These are phyloP conservation scores for Cubamyces lactineus DNA, from an alignment of 768 basidiomycete genomes.

Conservation along the genomic window DNA sequence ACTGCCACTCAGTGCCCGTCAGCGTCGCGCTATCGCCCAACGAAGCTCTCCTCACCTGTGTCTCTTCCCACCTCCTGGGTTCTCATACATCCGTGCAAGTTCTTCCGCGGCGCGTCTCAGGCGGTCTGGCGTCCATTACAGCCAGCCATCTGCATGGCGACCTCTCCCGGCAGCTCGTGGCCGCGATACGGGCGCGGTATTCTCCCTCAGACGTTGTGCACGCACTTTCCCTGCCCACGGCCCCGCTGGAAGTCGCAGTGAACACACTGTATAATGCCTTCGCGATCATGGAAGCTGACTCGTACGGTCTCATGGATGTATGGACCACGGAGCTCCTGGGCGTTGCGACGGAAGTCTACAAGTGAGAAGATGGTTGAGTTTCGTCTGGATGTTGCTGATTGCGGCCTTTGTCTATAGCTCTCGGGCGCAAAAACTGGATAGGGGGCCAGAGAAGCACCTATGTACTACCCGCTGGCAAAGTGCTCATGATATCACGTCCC, in stretches of 20 bases:
- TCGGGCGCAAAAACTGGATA: constrained; percentile 33
- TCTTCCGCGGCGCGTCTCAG: constrained; percentile 23
- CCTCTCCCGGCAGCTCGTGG: constrained; percentile 32
- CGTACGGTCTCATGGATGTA: constrained; percentile 43
- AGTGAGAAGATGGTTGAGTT: constrained; percentile 29
- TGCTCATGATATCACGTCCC: constrained; percentile 68
- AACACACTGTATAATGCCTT: constrained; percentile 53
- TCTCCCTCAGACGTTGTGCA: constrained; percentile 66
- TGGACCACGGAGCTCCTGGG: constrained; percentile 57
- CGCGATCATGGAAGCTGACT: constrained; percentile 47
- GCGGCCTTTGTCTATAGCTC: constrained; percentile 32
- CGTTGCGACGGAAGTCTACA: constrained; percentile 45
- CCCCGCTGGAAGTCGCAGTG: constrained; percentile 46
- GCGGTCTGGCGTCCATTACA: constrained; percentile 2
- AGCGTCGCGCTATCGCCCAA: constrained; percentile 63
- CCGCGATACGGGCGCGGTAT: constrained; percentile 53
- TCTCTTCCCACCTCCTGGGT: constrained; percentile 44
- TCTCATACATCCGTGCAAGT: constrained; percentile 27
- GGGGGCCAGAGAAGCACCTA: constrained; percentile 42
- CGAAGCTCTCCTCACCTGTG: constrained; percentile 54
- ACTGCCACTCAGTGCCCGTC: constrained; percentile 53
- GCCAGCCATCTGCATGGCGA: constrained; percentile 20
- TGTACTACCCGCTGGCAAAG: constrained; percentile 56
- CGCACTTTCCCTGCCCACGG: constrained; percentile 47
- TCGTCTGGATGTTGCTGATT: constrained; percentile 1